Evolutionary conservation across 2,329 filamentous ascomycete species (phyloP).

Genomic region (Nakataea oryzae): DNA sequence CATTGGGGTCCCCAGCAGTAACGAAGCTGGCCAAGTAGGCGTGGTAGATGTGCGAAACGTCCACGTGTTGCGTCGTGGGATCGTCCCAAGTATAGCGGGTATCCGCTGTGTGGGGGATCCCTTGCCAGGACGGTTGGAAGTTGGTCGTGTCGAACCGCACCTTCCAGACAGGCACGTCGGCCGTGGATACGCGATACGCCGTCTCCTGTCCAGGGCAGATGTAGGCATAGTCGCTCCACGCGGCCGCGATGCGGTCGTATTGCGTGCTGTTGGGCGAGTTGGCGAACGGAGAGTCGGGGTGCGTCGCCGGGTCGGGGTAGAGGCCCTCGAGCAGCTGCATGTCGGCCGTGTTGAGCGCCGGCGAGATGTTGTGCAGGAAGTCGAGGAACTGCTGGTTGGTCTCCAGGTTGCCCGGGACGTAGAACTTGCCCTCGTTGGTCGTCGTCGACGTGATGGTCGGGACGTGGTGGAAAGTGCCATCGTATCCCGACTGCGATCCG

Average conservation of each 20-base stretch:
- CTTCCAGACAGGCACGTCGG: background rate
- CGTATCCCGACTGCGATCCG: slow-evolving; percentile 15
- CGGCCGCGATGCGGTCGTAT: slow-evolving; percentile 42
- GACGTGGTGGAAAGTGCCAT: slow-evolving; percentile 17
- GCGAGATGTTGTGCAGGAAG: slow-evolving; percentile 28
- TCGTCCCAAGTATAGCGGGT: background rate
- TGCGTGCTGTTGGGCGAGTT: slow-evolving; percentile 28
- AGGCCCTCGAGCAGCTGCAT: slow-evolving; percentile 22
- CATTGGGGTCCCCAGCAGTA: slow-evolving; percentile 54
- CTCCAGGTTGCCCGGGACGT: slow-evolving; percentile 25
- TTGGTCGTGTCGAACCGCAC: slow-evolving; percentile 1
- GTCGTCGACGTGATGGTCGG: slow-evolving; percentile 32
- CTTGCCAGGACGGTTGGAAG: background rate
- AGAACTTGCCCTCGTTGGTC: slow-evolving; percentile 31
- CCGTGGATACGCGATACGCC: background rate
- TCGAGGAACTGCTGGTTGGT: slow-evolving; percentile 20
- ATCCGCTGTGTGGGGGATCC: slow-evolving; percentile 1
- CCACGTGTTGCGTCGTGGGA: background rate
- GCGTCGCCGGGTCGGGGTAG: slow-evolving; percentile 26
- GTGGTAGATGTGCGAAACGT: slow-evolving; percentile 23
- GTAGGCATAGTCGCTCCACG: slow-evolving; percentile 45
- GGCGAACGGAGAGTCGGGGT: slow-evolving; percentile 22
- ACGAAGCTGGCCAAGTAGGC: slow-evolving; percentile 71
- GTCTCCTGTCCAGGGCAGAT: slow-evolving; percentile 7
- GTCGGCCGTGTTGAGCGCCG: slow-evolving; percentile 23